Percentiles rank a stretch among this genome's conserved stretches.
Conservation (phyloP, 139 green algal genomes). For the Tetradesmus obliquus region DNA sequence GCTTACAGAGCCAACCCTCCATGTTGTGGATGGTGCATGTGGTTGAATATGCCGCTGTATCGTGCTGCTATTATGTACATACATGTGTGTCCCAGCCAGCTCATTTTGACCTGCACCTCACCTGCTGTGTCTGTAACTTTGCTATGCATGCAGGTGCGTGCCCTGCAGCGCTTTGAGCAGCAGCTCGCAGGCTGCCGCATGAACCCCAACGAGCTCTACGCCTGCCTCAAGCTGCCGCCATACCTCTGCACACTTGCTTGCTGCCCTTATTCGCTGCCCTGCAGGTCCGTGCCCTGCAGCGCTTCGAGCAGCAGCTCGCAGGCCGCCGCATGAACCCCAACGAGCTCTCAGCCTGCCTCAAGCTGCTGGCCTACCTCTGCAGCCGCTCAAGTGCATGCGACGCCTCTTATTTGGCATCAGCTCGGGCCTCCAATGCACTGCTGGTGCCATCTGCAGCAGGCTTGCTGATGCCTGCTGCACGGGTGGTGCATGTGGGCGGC, state of each 20-base stretch:
- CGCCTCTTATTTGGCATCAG: slow-evolving; percentile 13
- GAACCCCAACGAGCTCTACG: slow-evolving; percentile 39
- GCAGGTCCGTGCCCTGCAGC: slow-evolving; percentile 26
- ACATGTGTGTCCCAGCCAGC: background rate
- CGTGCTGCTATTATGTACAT: background rate
- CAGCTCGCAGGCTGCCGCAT: slow-evolving; percentile 18
- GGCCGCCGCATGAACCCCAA: slow-evolving; percentile 46
- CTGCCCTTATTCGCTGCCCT: background rate
- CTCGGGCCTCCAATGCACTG: background rate
- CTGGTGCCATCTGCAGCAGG: slow-evolving; percentile 26
- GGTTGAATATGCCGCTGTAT: background rate
- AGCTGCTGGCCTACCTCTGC: slow-evolving; percentile 30
- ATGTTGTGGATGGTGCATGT: background rate
- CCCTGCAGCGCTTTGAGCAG: slow-evolving; percentile 16
- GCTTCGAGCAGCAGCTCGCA: slow-evolving; percentile 22
- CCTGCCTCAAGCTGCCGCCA: background rate
- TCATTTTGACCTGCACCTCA: background rate
- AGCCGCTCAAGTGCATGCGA: slow-evolving; percentile 13
- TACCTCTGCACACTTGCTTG: background rate
- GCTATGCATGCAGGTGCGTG: background rate
- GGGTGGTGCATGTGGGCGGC: slow-evolving; percentile 26
- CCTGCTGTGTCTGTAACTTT: background rate
- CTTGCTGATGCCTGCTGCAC: background rate
- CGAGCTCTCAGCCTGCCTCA: slow-evolving; percentile 23
- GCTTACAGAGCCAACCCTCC: background rate